phyloP scores from a whole-genome alignment of 164 flowering plant genomes.

The Santalum album region DNA sequence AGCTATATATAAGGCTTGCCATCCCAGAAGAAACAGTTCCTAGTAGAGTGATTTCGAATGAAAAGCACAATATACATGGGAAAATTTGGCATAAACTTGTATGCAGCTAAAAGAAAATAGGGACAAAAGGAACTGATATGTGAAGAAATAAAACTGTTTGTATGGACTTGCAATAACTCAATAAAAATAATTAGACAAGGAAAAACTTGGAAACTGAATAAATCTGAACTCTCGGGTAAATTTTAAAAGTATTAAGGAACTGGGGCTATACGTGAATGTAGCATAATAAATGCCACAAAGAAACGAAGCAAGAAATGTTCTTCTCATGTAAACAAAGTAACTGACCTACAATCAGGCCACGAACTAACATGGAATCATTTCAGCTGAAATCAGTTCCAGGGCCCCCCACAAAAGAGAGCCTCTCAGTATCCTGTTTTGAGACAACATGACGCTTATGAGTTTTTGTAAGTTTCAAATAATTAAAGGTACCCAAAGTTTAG shows the following conservation, averaged over 20 bases:
- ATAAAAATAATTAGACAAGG: constrained; percentile 5
- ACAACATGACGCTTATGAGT: constrained; percentile 89
- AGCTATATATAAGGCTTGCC: no score
- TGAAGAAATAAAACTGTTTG: constrained; percentile 11
- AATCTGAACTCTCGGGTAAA: constrained; percentile 24
- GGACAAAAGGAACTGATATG: constrained; percentile 16
- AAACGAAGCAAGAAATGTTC: constrained; percentile 32
- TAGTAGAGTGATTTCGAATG: neutral
- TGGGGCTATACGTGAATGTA: constrained; percentile 39
- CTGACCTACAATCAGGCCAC: constrained; percentile 98
- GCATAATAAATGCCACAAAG: constrained; percentile 53
- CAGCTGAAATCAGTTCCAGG: constrained; percentile 92
- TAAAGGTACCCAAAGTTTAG: constrained; percentile 42
- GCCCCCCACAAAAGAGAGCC: constrained; percentile 83
- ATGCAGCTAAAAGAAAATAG: constrained; percentile 3
- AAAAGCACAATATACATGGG: neutral
- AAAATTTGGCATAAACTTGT: neutral
- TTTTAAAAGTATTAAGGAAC: constrained; percentile 24
- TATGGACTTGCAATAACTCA: constrained; percentile 2
- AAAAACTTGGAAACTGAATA: constrained; percentile 15
- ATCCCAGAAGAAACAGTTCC: no score
- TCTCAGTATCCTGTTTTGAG: constrained; percentile 90
- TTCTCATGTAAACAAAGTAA: constrained; percentile 56
- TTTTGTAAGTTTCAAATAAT: constrained; percentile 39
- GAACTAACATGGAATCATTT: constrained; percentile 78